Percentiles rank a stretch among this genome's conserved stretches.
Evolutionary conservation across 306 rosid genomes (phyloP).

Genomic region (Ammopiptanthus mongolicus): DNA sequence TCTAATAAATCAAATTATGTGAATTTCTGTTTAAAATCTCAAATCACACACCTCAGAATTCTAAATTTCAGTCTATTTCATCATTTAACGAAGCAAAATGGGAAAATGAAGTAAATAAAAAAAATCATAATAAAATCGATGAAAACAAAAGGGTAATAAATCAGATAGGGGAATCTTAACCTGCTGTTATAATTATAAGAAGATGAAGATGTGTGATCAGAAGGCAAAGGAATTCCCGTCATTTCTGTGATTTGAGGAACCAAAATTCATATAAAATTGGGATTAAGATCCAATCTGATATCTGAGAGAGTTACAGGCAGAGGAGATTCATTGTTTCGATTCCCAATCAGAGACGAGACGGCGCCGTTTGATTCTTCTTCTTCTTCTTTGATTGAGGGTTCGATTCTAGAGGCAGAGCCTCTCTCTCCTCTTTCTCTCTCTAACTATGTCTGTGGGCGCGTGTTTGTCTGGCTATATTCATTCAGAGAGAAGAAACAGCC

Average conservation of each 20-base stretch:
- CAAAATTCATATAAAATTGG: conserved; percentile 25
- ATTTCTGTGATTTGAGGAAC: conserved; percentile 15
- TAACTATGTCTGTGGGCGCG: neutral
- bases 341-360: neutral
- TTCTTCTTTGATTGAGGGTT: neutral
- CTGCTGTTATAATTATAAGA: conserved; percentile 35
- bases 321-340: conserved; percentile 11
- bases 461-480: neutral
- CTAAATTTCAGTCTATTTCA: neutral
- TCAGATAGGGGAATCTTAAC: conserved; percentile 27
- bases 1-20: neutral
- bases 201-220: conserved; percentile 42
- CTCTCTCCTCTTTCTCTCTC: neutral
- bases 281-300: conserved; percentile 28
- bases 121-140: neutral
- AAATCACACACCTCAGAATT: conserved; percentile 4
- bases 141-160: neutral
- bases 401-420: neutral
- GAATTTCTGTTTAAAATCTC: neutral
- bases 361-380: neutral
- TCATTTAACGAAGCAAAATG: neutral
- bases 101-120: neutral
- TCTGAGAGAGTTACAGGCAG: conserved; percentile 21
- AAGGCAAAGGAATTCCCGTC: conserved; percentile 38
- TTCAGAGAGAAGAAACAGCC: neutral